A percentile compares a stretch with the other conserved stretches of the same genome.
Conservation (phyloP, 768 basidiomycete species). For the Hericium erinaceus region DNA sequence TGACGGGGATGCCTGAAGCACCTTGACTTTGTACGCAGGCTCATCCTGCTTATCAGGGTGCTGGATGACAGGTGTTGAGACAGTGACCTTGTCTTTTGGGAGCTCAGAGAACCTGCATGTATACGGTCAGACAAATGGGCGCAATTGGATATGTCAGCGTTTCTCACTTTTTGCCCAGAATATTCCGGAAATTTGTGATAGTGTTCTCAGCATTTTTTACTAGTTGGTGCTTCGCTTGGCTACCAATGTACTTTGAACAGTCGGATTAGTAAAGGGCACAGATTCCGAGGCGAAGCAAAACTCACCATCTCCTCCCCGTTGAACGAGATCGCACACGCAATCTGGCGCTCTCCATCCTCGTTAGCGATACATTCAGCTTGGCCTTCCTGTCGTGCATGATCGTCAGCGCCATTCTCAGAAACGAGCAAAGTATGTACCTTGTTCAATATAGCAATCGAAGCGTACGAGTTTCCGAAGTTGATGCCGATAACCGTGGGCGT, state of each 20-base stretch:
- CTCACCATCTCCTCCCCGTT: constrained; percentile 84
- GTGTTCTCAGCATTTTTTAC: constrained; percentile 94
- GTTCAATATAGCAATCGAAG: constrained; percentile 90
- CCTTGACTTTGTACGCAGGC: constrained; percentile 77
- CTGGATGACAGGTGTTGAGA: constrained; percentile 67
- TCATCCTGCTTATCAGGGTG: constrained; percentile 62
- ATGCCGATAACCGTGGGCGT: constrained; percentile 74
- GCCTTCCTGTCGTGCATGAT: constrained; percentile 54
- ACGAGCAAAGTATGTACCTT: constrained; percentile 43
- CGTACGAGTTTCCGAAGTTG: constrained; percentile 93
- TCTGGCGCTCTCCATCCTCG: constrained; percentile 97
- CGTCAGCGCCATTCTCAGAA: background rate
- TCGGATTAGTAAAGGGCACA: background rate
- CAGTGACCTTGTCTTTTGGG: constrained; percentile 37
- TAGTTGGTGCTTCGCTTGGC: constrained; percentile 87
- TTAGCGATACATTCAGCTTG: constrained; percentile 94
- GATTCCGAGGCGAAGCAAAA: constrained; percentile 5
- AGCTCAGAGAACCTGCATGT: constrained; percentile 66
- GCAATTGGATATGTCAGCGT: background rate
- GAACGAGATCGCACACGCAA: constrained; percentile 89
- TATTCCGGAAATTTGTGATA: constrained; percentile 88
- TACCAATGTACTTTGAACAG: constrained; percentile 77
- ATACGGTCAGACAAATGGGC: background rate
- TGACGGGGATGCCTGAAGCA: constrained; percentile 70
- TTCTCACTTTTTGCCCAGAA: constrained; percentile 82